phyloP scores from a whole-genome alignment of 2,329 filamentous ascomycete genomes.

The Exophiala oligosperma region DNA sequence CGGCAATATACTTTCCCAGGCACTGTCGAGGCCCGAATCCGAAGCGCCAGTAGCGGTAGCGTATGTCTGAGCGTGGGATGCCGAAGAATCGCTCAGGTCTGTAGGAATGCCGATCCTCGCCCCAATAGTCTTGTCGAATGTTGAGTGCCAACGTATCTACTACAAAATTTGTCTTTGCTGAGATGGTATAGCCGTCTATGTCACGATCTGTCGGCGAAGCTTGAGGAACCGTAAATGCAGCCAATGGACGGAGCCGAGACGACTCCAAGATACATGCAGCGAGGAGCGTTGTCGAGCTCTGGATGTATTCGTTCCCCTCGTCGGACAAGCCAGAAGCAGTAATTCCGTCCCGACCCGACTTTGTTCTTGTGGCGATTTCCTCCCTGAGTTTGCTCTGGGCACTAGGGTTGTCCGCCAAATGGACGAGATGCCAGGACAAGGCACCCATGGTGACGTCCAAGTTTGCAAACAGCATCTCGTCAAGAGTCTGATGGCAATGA shows the following conservation, averaged over 20 bases:
- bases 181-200: constrained; percentile 39
- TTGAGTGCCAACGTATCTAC: constrained; percentile 49
- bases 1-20: constrained; percentile 44
- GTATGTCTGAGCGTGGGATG: constrained; percentile 13
- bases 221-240: constrained; percentile 45
- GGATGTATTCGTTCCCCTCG: constrained; percentile 27
- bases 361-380: constrained; percentile 21
- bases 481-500: constrained; percentile 44
- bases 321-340: no score
- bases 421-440: constrained; percentile 46
- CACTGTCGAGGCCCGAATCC: constrained; percentile 49
- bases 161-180: constrained; percentile 42
- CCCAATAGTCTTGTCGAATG: constrained; percentile 42
- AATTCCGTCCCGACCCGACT: no score
- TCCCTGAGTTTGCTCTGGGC: constrained; percentile 34
- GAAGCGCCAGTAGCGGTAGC: constrained; percentile 48
- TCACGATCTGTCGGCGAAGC: constrained; percentile 37
- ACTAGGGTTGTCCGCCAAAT: constrained; percentile 40
- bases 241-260: constrained; percentile 39
- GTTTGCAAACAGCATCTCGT: constrained; percentile 50
- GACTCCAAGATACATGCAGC: constrained; percentile 43
- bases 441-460: constrained; percentile 48
- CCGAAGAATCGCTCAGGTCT: constrained; percentile 36
- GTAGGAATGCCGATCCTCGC: constrained; percentile 36
- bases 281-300: constrained; percentile 31